Evolutionary conservation across 805 yeast species (phyloP), one percentile per base, ranked within the genome.

Genomic region (Saccharomycopsis olivae): DNA sequence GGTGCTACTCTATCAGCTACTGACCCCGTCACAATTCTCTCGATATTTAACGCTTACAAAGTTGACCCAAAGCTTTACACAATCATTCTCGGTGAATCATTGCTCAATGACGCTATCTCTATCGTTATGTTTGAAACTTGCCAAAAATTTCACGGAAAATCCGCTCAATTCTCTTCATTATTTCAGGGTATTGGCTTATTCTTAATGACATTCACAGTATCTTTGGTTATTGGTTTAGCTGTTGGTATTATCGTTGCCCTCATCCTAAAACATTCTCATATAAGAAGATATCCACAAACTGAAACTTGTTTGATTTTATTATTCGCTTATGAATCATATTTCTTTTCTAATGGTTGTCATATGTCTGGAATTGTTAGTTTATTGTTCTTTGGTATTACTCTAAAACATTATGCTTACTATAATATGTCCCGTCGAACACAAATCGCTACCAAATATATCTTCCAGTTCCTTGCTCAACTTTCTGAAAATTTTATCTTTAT

Each of bases 41-140:
- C 97, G 11, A 92, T 92, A 45, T 92, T 92, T 68, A 92, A 89
- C 56, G 92, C 97, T 11, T 92, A 92, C 63, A 88, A 89, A 60
- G 99, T 92, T 27, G 99, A 92, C 59, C 98, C 98, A 9, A 92
- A 94, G 59, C 67, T 92, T 35, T 92, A 94, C 64, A 94, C 98
- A 19, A 87, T 92, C 47, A 94, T 92, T 47, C 89, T 92, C 58
- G 99, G 99, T 36, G 99, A 92, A 61, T 84, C 96, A 3, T 65
- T 92, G 44, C 65, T 92, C 47, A 92, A 92, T 57, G 99, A 92
- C 64, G 99, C 99, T 28, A 94, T 92, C 45, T 87, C 96, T 49
- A 92, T 92, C 57, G 99, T 92, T 51, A 89, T 92, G 95, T 92
- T 92, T 64, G 98, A 92, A 63, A 92, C 99, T 0, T 88, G 96